Evolutionary conservation across 768 basidiomycete species (phyloP).

Genomic region (Cystofilobasidium capitatum): DNA sequence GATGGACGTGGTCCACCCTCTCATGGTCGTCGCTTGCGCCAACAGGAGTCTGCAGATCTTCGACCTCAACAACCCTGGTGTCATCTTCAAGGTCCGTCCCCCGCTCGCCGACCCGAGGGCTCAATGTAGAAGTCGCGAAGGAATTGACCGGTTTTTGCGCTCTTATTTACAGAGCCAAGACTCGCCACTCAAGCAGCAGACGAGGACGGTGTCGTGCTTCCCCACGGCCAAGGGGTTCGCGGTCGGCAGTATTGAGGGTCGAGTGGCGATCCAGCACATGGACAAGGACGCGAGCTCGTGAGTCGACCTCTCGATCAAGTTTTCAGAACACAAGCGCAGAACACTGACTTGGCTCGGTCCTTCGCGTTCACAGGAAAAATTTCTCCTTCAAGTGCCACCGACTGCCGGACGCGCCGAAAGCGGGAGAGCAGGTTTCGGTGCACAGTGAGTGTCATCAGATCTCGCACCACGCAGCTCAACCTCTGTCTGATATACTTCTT

Average conservation of each 20-base stretch:
- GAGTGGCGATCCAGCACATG: constrained; percentile 25
- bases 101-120: background rate
- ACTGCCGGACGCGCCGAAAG: constrained; percentile 12
- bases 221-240: constrained; percentile 49
- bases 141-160: constrained; percentile 63
- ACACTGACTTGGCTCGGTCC: constrained; percentile 32
- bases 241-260: constrained; percentile 46
- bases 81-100: constrained; percentile 18
- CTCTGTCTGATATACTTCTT: background rate
- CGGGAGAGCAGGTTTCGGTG: constrained; percentile 16
- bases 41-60: constrained; percentile 8
- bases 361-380: background rate
- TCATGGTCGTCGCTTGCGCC: constrained; percentile 15
- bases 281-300: background rate
- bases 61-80: constrained; percentile 16
- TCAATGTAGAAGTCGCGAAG: too few species aligned
- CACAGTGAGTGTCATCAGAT: constrained; percentile 8
- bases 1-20: constrained; percentile 11
- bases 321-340: constrained; percentile 45
- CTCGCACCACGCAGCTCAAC: background rate
- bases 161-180: constrained; percentile 48
- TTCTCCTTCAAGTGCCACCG: constrained; percentile 19
- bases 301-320: too few species aligned
- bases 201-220: constrained; percentile 43
- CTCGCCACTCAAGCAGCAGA: constrained; percentile 43